Conservation (phyloP, 108 stramenopile genomes). For the Nitzschia sp. region DNA sequence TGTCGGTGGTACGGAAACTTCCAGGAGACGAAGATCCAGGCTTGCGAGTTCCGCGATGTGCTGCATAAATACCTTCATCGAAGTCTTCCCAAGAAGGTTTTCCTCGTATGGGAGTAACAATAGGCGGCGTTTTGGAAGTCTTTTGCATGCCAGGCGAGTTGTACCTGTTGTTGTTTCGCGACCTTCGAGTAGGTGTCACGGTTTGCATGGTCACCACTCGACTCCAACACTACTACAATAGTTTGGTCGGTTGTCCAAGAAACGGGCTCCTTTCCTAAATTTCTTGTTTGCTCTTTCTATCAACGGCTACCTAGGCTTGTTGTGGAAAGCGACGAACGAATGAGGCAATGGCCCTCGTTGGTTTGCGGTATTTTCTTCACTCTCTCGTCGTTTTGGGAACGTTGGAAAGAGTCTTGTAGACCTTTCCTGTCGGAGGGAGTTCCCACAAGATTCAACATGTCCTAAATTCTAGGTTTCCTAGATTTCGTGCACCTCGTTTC, state of each 20-base stretch:
- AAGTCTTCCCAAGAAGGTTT: conserved; percentile 29
- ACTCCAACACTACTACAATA: too few species aligned
- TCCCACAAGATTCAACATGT: conserved; percentile 13
- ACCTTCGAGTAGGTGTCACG: too few species aligned
- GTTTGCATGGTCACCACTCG: too few species aligned
- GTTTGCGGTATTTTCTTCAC: neutral
- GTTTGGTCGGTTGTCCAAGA: too few species aligned
- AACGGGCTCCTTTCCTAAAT: too few species aligned
- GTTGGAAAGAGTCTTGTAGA: conserved; percentile 21
- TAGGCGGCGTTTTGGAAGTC: too few species aligned
- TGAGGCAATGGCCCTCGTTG: conserved; percentile 1
- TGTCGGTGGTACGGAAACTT: neutral
- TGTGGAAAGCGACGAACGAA: neutral
- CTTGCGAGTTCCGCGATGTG: neutral
- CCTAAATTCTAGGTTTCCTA: neutral
- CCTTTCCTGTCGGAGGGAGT: neutral
- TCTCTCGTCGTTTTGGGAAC: neutral
- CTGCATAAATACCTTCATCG: conserved; percentile 13
- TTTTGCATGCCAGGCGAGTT: too few species aligned
- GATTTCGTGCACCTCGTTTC: neutral
- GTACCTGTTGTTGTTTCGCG: too few species aligned
- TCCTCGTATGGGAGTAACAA: too few species aligned
- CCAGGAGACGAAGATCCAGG: neutral
- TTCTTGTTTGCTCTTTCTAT: too few species aligned
- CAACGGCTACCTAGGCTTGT: too few species aligned